Base-by-base conservation (phyloP, 495 filamentous ascomycete genomes). In the Glutinoglossum americanum region DNA sequence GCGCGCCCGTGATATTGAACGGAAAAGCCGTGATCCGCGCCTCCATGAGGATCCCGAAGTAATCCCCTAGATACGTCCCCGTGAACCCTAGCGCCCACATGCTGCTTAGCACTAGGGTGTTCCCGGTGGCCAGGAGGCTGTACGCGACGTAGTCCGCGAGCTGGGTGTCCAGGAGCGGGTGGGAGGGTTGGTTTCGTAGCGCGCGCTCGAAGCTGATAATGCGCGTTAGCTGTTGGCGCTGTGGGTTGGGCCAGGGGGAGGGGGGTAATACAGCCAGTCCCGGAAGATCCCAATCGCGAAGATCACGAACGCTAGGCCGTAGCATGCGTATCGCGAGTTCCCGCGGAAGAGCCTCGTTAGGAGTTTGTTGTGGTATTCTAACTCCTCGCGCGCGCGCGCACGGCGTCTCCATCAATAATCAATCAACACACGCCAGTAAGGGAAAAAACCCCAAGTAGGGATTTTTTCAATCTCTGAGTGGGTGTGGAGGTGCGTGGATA, bases 31-130 rank as follows among this genome's bases (percentile, higher is more conserved):
- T 94, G 48, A 98, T 89, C 51, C 85, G 87, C 64, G 80, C 74
- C 65, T 96, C 89, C 92, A 97, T 93, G 61, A 98, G 74, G 66
- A 98, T 97, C 39, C 92, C 92, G 64, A 94, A 98, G 73, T 98
- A 98, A 72, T 98, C 92, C 58, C 92, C 92, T 27, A 98, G 74
- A 68, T 96, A 98, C 61, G 92, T 98, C 57, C 92, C 93, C 10
- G 92, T 97, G 60, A 98, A 75, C 48, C 92, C 92, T n/a, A 98
- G 78, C 28, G 81, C 84, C 79, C 81, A 95, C 72, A 94, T 97
- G 60, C 80, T 86, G 30, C 81, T 81, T 19, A 97, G 67, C 27
- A 98, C 92, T 19, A 98, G 79, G 56, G 85, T 69, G 64, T 94
- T 96, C 48, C 92, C 93, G 41, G 73, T 58, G 47, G 75, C 74